Base-by-base conservation (phyloP, 495 filamentous ascomycete species). In the Penicillium chermesinum region DNA sequence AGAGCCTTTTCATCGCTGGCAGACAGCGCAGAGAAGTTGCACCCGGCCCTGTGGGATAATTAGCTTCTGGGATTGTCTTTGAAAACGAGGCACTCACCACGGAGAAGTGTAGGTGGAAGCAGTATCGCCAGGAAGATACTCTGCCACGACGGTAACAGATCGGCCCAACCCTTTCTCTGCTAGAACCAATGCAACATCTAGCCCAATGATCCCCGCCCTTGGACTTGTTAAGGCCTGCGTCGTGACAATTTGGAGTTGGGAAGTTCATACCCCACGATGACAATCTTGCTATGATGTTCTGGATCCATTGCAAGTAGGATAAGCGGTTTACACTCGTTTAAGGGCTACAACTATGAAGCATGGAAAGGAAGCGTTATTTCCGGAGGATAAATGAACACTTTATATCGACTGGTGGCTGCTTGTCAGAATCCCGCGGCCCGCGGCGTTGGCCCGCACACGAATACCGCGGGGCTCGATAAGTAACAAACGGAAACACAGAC, bases 11-110 rank as follows among this genome's bases (percentile, higher is more conserved):
- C 44, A 46, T 67, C 60, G 13, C 44, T 58, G 15, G 62, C 60
- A 1, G 64, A 64, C 5, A 67, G 62, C 13, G 55, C 64, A 8
- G 64, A 67, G 41, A 67, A 67, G 49, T 67, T 67, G 27, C 53
- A 55, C 10, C 64, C 64, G 7, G 62, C 64, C 64, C 64, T 67
- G n/a, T 40, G 16, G 32, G 43, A 22, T 3, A 16, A 15, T 18
- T 13, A 18, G 13, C n/a, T n/a, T n/a, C n/a, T n/a, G n/a, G n/a
- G n/a, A n/a, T n/a, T n/a, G n/a, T n/a, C n/a, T n/a, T n/a, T n/a
- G n/a, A n/a, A n/a, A 15, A 33, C 10, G 32, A 9, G 4, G 34
- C 6, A 52, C 63, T 51, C 8, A 68, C 63, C 65, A 68, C 34
- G 65, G 63, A 17, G 65, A 68, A 15, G 65, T 66, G 35, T 68